Evolutionary conservation across 2,329 filamentous ascomycete species (phyloP).

Genomic region (Grosmannia clavigera): DNA sequence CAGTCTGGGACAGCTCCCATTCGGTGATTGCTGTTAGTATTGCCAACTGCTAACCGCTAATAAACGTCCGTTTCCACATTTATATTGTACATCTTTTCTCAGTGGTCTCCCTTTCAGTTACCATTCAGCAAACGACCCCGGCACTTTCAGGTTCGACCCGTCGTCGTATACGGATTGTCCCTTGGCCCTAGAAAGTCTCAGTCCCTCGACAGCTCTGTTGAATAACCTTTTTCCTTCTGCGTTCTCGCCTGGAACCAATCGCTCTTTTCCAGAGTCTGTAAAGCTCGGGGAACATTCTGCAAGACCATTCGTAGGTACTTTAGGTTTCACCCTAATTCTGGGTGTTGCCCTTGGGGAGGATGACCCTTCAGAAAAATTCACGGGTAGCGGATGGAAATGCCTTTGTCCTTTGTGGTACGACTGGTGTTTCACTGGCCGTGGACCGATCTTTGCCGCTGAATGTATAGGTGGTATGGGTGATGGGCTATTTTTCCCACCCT

Average conservation of each 20-base stretch:
- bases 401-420: not conserved
- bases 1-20: not conserved
- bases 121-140: conserved; percentile 6
- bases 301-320: not conserved
- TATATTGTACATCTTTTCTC: not conserved
- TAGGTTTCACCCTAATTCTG: not conserved
- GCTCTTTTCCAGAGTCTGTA: not conserved
- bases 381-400: too few species aligned
- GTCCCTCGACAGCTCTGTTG: conserved; percentile 7
- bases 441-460: not conserved
- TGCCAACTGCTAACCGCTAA: not conserved
- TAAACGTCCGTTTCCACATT: not conserved
- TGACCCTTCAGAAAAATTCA: not conserved
- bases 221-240: conserved; percentile 7
- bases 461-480: not conserved
- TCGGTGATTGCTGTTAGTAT: not conserved
- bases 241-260: not conserved
- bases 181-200: not conserved
- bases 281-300: not conserved
- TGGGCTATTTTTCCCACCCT: not conserved
- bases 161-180: conserved; percentile 1
- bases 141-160: conserved; percentile 3
- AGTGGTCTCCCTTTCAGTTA: not conserved
- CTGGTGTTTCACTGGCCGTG: not conserved
- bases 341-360: not conserved